phyloP scores from a whole-genome alignment of 345 rosid genomes.

The Eucalyptus erythrocorys region DNA sequence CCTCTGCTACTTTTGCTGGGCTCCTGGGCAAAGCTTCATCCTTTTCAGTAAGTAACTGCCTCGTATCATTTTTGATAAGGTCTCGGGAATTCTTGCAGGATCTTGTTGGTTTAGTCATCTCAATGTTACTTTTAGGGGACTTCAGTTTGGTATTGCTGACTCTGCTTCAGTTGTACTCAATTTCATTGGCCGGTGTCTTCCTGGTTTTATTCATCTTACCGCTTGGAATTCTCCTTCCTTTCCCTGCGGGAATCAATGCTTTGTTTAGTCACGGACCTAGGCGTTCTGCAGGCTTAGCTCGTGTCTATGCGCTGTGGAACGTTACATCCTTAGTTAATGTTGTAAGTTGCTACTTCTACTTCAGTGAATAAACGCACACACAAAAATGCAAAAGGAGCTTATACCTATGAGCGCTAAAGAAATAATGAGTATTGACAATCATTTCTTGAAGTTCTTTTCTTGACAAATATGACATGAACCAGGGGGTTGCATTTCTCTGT shows the following conservation, averaged over 20 bases:
- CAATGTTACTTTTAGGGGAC: slow-evolving; percentile 95
- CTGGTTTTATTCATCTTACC: slow-evolving; percentile 86
- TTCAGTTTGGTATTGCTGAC: slow-evolving; percentile 98
- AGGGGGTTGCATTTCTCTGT: slow-evolving; percentile 85
- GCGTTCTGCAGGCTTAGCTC: slow-evolving; percentile 95
- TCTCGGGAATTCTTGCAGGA: slow-evolving; percentile 37
- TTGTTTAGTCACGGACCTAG: slow-evolving; percentile 96
- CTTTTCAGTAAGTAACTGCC: background rate
- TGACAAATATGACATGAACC: slow-evolving; percentile 2
- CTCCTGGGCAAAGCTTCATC: background rate
- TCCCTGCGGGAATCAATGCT: slow-evolving; percentile 99
- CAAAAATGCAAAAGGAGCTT: background rate
- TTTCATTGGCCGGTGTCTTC: slow-evolving; percentile 73
- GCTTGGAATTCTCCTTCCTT: slow-evolving; percentile 86
- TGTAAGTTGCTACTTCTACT: slow-evolving; percentile 36
- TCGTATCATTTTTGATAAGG: background rate
- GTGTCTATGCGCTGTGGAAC: slow-evolving; percentile 94
- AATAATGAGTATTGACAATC: background rate
- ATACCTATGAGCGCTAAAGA: background rate
- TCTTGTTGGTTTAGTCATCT: slow-evolving; percentile 97
- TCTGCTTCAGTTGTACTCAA: slow-evolving; percentile 91
- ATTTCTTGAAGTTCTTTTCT: background rate
- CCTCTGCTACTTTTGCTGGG: background rate
- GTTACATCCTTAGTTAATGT: slow-evolving; percentile 77
- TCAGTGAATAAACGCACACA: background rate